Evolutionary conservation across 2,329 filamentous ascomycete species (phyloP).

Genomic region (Dendrostoma leiphaemia): DNA sequence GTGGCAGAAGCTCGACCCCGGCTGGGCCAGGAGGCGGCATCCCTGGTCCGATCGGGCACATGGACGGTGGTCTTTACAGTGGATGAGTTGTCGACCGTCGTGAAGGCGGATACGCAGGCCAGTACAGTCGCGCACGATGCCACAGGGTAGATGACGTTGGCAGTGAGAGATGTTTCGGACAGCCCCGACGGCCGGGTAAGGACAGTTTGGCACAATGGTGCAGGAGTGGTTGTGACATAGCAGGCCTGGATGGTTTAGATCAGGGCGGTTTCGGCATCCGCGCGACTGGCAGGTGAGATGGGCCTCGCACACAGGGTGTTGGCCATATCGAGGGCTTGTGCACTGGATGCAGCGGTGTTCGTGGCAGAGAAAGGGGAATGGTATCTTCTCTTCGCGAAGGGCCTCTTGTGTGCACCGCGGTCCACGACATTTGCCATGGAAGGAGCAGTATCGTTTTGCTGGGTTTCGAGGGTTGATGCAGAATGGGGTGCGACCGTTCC

Average conservation of each 20-base stretch:
- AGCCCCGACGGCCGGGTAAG: background rate
- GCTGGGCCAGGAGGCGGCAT: conserved; percentile 4
- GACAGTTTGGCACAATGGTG: conserved; percentile 4
- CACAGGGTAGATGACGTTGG: conserved; percentile 8
- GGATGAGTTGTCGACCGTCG: conserved; percentile 3
- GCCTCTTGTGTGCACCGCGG: conserved; percentile 7
- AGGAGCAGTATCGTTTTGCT: conserved; percentile 13
- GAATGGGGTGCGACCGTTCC: conserved; percentile 9
- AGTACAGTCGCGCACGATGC: conserved; percentile 6
- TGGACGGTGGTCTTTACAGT: conserved; percentile 9
- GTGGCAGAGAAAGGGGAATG: conserved; percentile 12
- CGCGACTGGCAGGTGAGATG: conserved; percentile 12
- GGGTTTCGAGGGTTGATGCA: conserved; percentile 17
- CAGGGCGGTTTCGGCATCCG: conserved; percentile 5
- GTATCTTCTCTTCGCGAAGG: conserved; percentile 2
- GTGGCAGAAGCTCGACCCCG: background rate
- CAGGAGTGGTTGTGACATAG: conserved; percentile 12
- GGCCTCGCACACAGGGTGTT: conserved; percentile 3
- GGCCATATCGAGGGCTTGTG: background rate
- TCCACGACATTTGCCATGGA: conserved; percentile 13
- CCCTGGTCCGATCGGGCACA: conserved; percentile 1
- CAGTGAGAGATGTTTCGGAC: background rate
- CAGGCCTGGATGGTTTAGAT: background rate
- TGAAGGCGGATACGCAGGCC: conserved; percentile 2
- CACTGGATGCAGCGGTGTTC: conserved; percentile 11